These are phyloP conservation scores for Salvia miltiorrhiza DNA, from an alignment of 257 asterid genomes.

Conservation along the genomic window DNA sequence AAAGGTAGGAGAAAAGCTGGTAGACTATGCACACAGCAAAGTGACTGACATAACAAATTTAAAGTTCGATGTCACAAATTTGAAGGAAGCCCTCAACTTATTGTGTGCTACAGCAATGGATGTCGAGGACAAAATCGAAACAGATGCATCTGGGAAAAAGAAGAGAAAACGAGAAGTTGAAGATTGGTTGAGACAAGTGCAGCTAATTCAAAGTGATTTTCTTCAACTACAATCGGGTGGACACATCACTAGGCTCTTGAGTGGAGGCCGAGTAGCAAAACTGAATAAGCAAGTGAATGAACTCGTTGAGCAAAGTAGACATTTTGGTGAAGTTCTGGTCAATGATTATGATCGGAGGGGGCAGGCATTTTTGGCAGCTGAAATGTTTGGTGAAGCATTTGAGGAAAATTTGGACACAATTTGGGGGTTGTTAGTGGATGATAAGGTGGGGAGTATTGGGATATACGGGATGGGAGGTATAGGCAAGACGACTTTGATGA, in stretches of 20 bases:
- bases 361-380: background rate
- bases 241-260: background rate
- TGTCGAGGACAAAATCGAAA: background rate
- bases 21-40: background rate
- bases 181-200: conserved; percentile 14
- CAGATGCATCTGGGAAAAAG: conserved; percentile 6
- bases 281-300: background rate
- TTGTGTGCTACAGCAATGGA: conserved; percentile 20
- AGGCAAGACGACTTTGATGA: conserved; percentile 5
- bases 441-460: conserved; percentile 2
- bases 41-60: background rate
- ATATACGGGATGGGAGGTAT: conserved; percentile 12
- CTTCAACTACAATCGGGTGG: background rate
- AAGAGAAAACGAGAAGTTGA: conserved; percentile 22
- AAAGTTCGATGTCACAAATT: background rate
- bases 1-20: conserved; percentile 3
- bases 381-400: background rate
- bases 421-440: background rate
- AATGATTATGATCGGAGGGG: background rate
- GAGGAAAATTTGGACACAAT: conserved; percentile 2
- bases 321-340: conserved; percentile 6
- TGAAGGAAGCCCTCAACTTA: background rate
- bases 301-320: conserved; percentile 8
- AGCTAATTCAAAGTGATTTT: conserved; percentile 1
- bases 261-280: conserved; percentile 3